These are phyloP conservation scores for Rubia tinctorum DNA, from an alignment of 305 asterid genomes.

Conservation along the genomic window DNA sequence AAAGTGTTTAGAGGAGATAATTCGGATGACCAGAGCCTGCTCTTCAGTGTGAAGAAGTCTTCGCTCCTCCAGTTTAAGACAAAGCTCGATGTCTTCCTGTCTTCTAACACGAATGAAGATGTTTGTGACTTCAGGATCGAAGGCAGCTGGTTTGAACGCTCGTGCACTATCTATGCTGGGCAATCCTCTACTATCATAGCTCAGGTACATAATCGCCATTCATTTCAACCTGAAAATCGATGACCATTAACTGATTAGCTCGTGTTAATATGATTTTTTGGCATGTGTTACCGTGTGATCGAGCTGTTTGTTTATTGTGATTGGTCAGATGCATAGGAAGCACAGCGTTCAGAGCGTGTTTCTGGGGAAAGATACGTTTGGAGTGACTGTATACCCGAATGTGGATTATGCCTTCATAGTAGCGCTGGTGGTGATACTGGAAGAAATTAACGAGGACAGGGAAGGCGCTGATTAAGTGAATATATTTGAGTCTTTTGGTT, in stretches of 20 bases:
- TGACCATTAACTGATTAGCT: too few species aligned
- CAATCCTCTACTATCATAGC: slow-evolving; percentile 22
- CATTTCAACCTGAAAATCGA: background rate
- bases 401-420: slow-evolving; percentile 81
- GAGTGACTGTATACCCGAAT: slow-evolving; percentile 69
- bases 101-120: slow-evolving; percentile 20
- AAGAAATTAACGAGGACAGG: slow-evolving; percentile 64
- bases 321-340: slow-evolving; percentile 69
- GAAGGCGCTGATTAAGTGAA: background rate
- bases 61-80: slow-evolving; percentile 30
- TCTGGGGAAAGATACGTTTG: slow-evolving; percentile 63
- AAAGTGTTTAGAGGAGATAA: slow-evolving; percentile 45
- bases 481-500: background rate
- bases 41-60: slow-evolving; percentile 46
- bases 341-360: slow-evolving; percentile 52
- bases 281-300: background rate
- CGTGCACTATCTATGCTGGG: slow-evolving; percentile 26
- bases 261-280: background rate
- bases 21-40: slow-evolving; percentile 25
- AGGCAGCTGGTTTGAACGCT: slow-evolving; percentile 30
- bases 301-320: background rate
- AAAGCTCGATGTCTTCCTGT: slow-evolving; percentile 25
- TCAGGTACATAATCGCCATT: slow-evolving; percentile 18
- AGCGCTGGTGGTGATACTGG: slow-evolving; percentile 69
- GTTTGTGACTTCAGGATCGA: slow-evolving; percentile 28